Evolutionary conservation across 164 flowering plant genomes (phyloP), one percentile per base, ranked within the genome.

Genomic region (Aristolochia californica): DNA sequence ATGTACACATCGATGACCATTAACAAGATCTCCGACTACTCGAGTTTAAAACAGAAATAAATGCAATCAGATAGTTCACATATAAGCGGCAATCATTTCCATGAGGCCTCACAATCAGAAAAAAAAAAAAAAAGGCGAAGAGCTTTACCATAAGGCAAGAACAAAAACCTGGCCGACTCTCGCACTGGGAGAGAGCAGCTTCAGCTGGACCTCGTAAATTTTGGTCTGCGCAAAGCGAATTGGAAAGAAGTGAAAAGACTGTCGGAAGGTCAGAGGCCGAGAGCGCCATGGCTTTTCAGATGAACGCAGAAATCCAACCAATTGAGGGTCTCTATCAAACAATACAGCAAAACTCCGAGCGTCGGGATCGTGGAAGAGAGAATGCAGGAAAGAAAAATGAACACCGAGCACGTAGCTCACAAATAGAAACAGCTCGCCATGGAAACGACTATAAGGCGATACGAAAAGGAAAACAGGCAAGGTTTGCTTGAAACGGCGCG

Each of bases 151-250:
- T 69, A 22, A 93, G 83, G 55, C 96, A 93, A 23, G 94, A 93
- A 74, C 95, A 93, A 66, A 93, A 93, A 5, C 99, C 96, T 44
- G 99, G 91, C 43, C 85, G 63, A 64, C 70, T 70, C 59, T 89
- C 97, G 47, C 82, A 89, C 72, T 85, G 80, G 23, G 91, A 72
- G 11, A 93, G 88, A 21, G 96, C 82, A 44, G 73, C 59, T 75
- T 85, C 96, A 0, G 97, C 94, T 13, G 85, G 94, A 54, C 80
- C 78, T 2, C 97, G 89, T 49, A 87, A 25, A 61, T 53, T 65
- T 34, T 67, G 73, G 55, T 93, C 96, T 23, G 66, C 72, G 60
- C 96, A 87, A 64, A 89, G 71, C 11, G 95, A 83, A 70, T 85
- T 87, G 34, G 81, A 18, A 50, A 93, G 83, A 58, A 93, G 55